Evolutionary conservation across 805 yeast genomes (phyloP), one percentile per base, ranked within the genome.

Genomic region (Starmerella floris): DNA sequence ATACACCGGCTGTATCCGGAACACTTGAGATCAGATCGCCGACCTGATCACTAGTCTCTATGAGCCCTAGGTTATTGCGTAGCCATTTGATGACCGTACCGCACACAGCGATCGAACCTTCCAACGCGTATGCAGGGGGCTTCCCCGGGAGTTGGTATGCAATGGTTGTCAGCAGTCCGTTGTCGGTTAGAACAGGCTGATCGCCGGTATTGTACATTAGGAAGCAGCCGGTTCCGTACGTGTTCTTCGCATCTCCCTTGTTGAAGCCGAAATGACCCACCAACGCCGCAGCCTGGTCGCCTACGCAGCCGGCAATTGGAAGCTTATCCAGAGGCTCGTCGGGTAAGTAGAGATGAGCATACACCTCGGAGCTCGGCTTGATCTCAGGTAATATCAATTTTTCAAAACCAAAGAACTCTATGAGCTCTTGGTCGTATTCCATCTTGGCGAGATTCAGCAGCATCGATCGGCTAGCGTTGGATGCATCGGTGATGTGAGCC

Each of bases 181-280:
- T 77, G 28, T 73, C 68, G 27, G 87, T 76, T 28, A 79, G 70
- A 55, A 84, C 70, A 45, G 83, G 79, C 40, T 68, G 62, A 35
- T 66, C 62, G 45, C 97, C 97, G 2, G 94, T 82, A 63, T 87
- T 87, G 69, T 80, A 83, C 49, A 88, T 68, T 48, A 87, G 63
- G 68, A 87, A 87, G 60, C 94, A 83, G 48, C 97, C 97, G 1
- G 97, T 87, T 49, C 97, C 97, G 57, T 85, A 87, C 10, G 97
- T 87, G 69, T 94, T 84, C 63, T 87, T 87, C 35, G 95, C 95
- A 35, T 79, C 76, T 43, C 95, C 95, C 35, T 74, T 70, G 50
- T 73, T 69, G 55, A 84, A 74, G 1, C 95, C 95, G 62, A 83
- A 63, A 62, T 87, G 95, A 30, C 96, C 97, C 39, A 85, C 94